Conservation (phyloP, 441 rosid species). For the Gossypium lobatum region DNA sequence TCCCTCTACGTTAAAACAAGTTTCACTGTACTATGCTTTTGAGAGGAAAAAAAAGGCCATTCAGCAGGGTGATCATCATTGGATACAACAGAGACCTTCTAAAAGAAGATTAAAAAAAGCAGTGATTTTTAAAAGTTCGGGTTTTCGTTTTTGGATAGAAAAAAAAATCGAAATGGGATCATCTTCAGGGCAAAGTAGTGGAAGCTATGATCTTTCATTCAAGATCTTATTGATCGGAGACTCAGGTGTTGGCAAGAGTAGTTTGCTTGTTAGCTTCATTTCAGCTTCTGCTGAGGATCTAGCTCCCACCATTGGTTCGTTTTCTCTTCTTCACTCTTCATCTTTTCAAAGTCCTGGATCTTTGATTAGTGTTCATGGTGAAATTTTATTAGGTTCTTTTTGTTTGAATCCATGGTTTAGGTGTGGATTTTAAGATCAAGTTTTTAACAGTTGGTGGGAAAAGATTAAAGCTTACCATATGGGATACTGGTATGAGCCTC, state of each 20-base stretch:
- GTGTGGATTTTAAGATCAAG: slow-evolving; percentile 97
- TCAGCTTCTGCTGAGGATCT: slow-evolving; percentile 47
- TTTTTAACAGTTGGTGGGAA: slow-evolving; percentile 71
- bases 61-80: slow-evolving; percentile 18
- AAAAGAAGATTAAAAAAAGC: not conserved
- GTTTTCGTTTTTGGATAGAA: not conserved
- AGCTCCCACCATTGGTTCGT: slow-evolving; percentile 55
- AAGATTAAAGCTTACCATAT: slow-evolving; percentile 82
- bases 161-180: slow-evolving; percentile 42
- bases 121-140: not conserved
- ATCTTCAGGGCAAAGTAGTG: slow-evolving; percentile 44
- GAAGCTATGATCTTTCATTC: slow-evolving; percentile 49
- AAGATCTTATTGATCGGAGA: slow-evolving; percentile 70
- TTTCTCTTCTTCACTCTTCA: not conserved
- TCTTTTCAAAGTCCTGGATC: not conserved
- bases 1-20: not conserved
- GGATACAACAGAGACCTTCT: slow-evolving; percentile 16
- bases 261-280: slow-evolving; percentile 60
- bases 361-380: not conserved
- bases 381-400: slow-evolving; percentile 4
- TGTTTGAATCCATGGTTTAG: slow-evolving; percentile 29
- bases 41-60: not conserved
- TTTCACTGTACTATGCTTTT: slow-evolving; percentile 21
- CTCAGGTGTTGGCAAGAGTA: slow-evolving; percentile 63
- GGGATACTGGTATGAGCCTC: slow-evolving; percentile 83